Percentiles rank a stretch among this genome's conserved stretches.
phyloP scores from a whole-genome alignment of 1,284 basidiomycete genomes.

The Sporisorium sorghi region DNA sequence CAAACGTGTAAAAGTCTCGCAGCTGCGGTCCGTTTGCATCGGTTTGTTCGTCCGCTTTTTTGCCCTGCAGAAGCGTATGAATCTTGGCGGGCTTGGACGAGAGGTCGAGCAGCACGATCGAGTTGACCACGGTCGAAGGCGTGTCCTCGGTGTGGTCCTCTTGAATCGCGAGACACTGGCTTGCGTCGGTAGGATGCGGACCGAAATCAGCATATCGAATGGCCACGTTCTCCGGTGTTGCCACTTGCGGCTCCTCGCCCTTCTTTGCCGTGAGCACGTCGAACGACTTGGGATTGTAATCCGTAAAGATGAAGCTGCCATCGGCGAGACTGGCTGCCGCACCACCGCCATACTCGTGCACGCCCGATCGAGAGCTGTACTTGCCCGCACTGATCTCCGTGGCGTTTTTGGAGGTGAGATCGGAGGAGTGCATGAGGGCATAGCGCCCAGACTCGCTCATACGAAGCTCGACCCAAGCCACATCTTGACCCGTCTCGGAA shows the following conservation, averaged over 20 bases:
- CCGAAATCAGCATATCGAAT: constrained; percentile 72
- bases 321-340: constrained; percentile 43
- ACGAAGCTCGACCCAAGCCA: constrained; percentile 77
- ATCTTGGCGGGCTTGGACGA: constrained; percentile 21
- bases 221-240: constrained; percentile 76
- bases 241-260: constrained; percentile 71
- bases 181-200: constrained; percentile 70
- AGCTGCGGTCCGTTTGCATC: constrained; percentile 67
- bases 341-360: constrained; percentile 66
- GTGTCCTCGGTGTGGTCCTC: constrained; percentile 78
- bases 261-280: constrained; percentile 26
- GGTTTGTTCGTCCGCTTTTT: constrained; percentile 68
- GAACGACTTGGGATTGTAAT: constrained; percentile 47
- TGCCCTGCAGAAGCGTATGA: constrained; percentile 47
- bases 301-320: constrained; percentile 53
- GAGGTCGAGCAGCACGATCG: constrained; percentile 75
- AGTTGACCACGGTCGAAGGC: constrained; percentile 75
- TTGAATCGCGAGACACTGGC: constrained; percentile 73
- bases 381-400: constrained; percentile 38
- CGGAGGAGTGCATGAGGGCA: constrained; percentile 73
- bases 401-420: constrained; percentile 36
- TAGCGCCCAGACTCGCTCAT: constrained; percentile 76
- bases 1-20: constrained; percentile 77
- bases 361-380: constrained; percentile 51
- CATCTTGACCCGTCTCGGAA: constrained; percentile 57